Evolutionary conservation across 192 early-diverging fungal genomes (phyloP), one percentile per base, ranked within the genome.

Genomic region (Coemansia sp.): DNA sequence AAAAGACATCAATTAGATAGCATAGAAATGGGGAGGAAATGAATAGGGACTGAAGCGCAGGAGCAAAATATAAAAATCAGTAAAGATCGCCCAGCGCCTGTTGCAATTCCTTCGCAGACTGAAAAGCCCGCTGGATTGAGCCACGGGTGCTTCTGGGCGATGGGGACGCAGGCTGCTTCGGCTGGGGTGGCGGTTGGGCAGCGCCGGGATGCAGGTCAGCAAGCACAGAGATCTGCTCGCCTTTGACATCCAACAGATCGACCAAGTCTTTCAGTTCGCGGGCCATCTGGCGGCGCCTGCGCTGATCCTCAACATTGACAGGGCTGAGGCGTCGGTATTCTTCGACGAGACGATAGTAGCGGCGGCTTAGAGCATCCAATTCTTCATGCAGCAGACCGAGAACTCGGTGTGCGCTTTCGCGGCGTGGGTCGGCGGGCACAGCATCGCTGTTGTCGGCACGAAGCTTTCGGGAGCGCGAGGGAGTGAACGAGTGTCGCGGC

Each of bases 201-300:
- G 56, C 56, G 19, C n/a, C 53, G 4, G 71, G 77, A 21, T 80
- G 77, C 61, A 80, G 56, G 2, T 41, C 62, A 8, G 71, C 67
- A 4, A 80, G 49, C 38, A 74, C 65, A 2, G 77, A 61, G 26
- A 81, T 81, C 67, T 81, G 79, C 73, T 81, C 79, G 55, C 73
- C 74, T 67, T 81, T 81, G 30, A 72, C 74, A 22, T 81, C 74
- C 23, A 81, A 41, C 48, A 81, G 50, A 31, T 81, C 79, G 10
- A 81, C 79, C 49, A 81, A 54, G 47, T 81, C 73, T 57, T 76
- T 81, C 22, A 81, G 63, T 60, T 81, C 79, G 6, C 64, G 54
- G 0, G 79, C 67, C 79, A 81, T 73, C 23, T 34, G 47, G 23
- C 79, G 53, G 28, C 79, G 58, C 0, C 54, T 34, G 4, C 70